Conservation (phyloP, 352 stramenopile species). For the Phytophthora niederhauseri region DNA sequence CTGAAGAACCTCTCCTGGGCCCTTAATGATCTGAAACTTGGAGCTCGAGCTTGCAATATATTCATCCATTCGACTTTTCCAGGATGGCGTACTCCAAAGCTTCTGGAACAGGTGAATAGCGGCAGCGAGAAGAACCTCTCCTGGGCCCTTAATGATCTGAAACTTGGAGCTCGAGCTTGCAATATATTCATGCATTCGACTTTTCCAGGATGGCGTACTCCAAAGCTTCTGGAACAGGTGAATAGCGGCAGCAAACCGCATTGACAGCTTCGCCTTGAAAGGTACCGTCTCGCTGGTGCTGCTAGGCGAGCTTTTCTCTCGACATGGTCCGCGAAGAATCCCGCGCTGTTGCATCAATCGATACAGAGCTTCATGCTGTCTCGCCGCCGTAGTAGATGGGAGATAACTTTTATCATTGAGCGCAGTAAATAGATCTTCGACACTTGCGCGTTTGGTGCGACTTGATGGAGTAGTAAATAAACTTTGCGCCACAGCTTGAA, state of each 20-base stretch:
- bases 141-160: not conserved
- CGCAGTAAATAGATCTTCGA: constrained; percentile 21
- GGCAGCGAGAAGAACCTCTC: too few relatives aligned
- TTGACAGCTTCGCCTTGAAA: constrained; percentile 11
- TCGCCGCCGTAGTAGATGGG: constrained; percentile 11
- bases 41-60: constrained; percentile 10
- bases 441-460: not conserved
- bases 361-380: constrained; percentile 38
- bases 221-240: constrained; percentile 41
- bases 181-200: constrained; percentile 21
- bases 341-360: constrained; percentile 17
- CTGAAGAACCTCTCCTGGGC: constrained; percentile 12
- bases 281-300: not conserved
- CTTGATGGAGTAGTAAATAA: constrained; percentile 10
- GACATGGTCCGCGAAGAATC: constrained; percentile 13
- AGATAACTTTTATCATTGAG: constrained; percentile 12
- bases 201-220: constrained; percentile 21
- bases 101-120: constrained; percentile 38
- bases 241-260: constrained; percentile 33
- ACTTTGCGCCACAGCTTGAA: constrained; percentile 11
- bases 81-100: constrained; percentile 23
- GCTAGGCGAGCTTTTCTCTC: not conserved
- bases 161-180: constrained; percentile 3
- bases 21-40: constrained; percentile 5
- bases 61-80: constrained; percentile 22